Conservation (phyloP, 768 basidiomycete species). For the Pulveroboletus ravenelii region DNA sequence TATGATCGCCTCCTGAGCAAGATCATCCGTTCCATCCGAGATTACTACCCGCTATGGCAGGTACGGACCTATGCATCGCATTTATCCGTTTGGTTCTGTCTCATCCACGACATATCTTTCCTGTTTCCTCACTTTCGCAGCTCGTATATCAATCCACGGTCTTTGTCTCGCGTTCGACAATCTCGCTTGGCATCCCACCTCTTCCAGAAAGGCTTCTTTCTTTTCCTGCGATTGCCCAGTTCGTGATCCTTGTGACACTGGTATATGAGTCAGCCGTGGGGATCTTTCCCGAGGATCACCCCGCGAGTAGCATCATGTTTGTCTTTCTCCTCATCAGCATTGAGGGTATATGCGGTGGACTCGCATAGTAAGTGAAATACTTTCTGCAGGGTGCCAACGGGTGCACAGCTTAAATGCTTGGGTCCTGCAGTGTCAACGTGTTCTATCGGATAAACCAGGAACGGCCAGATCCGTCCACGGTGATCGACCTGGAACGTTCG, state of each 20-base stretch:
- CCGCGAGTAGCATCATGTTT: slow-evolving; percentile 48
- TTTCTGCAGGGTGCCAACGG: background rate
- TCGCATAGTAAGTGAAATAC: slow-evolving; percentile 66
- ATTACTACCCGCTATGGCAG: slow-evolving; percentile 97
- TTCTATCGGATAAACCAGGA: slow-evolving; percentile 83
- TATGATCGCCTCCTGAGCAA: slow-evolving; percentile 60
- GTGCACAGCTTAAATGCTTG: background rate
- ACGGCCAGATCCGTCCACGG: slow-evolving; percentile 41
- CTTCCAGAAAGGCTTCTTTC: slow-evolving; percentile 65
- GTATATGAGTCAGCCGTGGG: slow-evolving; percentile 66
- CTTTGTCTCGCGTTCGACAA: slow-evolving; percentile 88
- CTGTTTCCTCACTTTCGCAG: slow-evolving; percentile 29
- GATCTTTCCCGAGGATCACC: slow-evolving; percentile 46
- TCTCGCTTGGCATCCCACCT: slow-evolving; percentile 79
- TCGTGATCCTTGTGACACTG: slow-evolving; percentile 55
- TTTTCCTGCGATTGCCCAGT: slow-evolving; percentile 73
- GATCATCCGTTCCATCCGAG: slow-evolving; percentile 79
- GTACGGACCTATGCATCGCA: slow-evolving; percentile 34
- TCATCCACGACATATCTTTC: background rate
- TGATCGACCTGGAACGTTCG: slow-evolving; percentile 51
- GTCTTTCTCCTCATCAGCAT: slow-evolving; percentile 77
- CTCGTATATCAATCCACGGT: slow-evolving; percentile 88
- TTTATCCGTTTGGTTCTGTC: background rate
- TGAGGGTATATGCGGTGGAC: slow-evolving; percentile 91
- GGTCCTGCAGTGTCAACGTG: slow-evolving; percentile 66